These are phyloP conservation scores for Ophiostoma angusticollis DNA, from an alignment of 2,329 filamentous ascomycete species.

Conservation along the genomic window DNA sequence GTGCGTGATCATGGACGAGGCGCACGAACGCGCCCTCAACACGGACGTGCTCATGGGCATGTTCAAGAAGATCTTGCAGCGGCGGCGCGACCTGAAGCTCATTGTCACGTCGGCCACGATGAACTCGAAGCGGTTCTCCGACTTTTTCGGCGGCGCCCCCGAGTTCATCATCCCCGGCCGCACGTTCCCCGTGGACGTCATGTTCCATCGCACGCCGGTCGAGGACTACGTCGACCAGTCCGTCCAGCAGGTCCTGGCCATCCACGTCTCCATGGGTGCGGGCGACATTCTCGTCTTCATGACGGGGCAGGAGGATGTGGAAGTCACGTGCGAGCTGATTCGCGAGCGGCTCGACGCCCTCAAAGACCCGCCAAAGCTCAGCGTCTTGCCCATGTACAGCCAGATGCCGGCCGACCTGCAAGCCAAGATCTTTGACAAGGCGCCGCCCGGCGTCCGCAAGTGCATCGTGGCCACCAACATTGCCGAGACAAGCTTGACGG, in stretches of 20 bases:
- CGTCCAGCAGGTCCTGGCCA: slow-evolving; percentile 88
- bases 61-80: slow-evolving; percentile 90
- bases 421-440: slow-evolving; percentile 92
- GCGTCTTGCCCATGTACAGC: slow-evolving; percentile 94
- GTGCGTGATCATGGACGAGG: slow-evolving; percentile 99
- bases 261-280: slow-evolving; percentile 85
- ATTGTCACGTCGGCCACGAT: slow-evolving; percentile 98
- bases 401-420: slow-evolving; percentile 98
- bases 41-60: slow-evolving; percentile 96
- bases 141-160: slow-evolving; percentile 90
- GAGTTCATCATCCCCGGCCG: slow-evolving; percentile 93
- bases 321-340: slow-evolving; percentile 86
- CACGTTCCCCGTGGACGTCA: slow-evolving; percentile 93
- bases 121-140: slow-evolving; percentile 92
- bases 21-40: slow-evolving; percentile 90
- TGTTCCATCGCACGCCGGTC: slow-evolving; percentile 87
- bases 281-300: slow-evolving; percentile 98
- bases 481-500: slow-evolving; percentile 92
- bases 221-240: slow-evolving; percentile 97
- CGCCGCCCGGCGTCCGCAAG: slow-evolving; percentile 80
- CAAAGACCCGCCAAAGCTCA: slow-evolving; percentile 89
- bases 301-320: slow-evolving; percentile 98
- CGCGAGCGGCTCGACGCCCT: slow-evolving; percentile 76
- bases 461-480: slow-evolving; percentile 98
- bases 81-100: slow-evolving; percentile 81